Evolutionary conservation across 192 early-diverging fungal species (phyloP), one percentile per base, ranked within the genome.

Genomic region (Gigaspora rosea): DNA sequence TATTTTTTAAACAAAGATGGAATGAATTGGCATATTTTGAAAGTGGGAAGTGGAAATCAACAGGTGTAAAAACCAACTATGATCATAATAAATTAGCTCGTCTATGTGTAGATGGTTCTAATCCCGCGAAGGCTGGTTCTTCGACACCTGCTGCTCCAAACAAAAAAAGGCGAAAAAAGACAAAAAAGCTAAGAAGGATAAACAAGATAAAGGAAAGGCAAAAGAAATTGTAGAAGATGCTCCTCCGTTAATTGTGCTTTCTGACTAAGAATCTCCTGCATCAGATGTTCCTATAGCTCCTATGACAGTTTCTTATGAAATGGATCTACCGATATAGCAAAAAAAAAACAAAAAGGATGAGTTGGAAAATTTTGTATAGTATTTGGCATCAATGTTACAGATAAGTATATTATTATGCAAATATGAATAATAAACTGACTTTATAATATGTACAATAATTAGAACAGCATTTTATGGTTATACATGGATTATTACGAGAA

Each of bases 301-400:
- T n/a, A n/a, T n/a, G n/a, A n/a, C n/a, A n/a, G n/a, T n/a, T n/a
- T n/a, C n/a, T n/a, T n/a, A n/a, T n/a, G n/a, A n/a, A n/a, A n/a
- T n/a, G n/a, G n/a, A n/a, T n/a, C n/a, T n/a, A n/a, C n/a, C n/a
- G 36, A 73, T 58, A 20, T 58, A 10, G 1, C 48, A 22, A 41
- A 33, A 58, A 71, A n/a, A 35, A 32, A 54, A 2, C 6, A 33
- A 58, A 22, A 58, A 59, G 41, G 20, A 58, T 41, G 35, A 56
- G 11, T 73, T 3, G 1, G 47, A 59, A 61, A 58, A 73, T 46
- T 33, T 12, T 73, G 41, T 20, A 73, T 73, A 20, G 36, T 13
- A 32, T 73, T 73, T 59, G 71, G 71, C 47, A 47, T 73, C 2
- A 73, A 73, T 73, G 59, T 73, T 58, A 47, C 71, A 61, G 71